These are phyloP conservation scores for Amylocystis lapponica DNA, from an alignment of 768 basidiomycete genomes.

Conservation along the genomic window DNA sequence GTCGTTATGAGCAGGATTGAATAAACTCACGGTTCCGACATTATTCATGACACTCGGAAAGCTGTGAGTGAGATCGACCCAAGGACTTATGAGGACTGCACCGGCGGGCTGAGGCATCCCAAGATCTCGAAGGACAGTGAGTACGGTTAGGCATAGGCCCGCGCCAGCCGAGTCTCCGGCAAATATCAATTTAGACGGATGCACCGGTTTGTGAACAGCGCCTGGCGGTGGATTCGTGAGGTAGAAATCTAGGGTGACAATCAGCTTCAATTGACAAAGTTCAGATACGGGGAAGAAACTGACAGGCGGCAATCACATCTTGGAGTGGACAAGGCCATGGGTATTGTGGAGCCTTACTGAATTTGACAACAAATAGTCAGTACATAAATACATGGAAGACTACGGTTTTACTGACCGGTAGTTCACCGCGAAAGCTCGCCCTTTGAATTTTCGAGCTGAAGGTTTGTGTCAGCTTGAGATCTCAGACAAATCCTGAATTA, in stretches of 20 bases:
- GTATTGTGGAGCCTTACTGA: conserved; percentile 76
- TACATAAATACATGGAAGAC: no score
- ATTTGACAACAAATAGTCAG: no score
- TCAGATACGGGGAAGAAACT: conserved; percentile 7
- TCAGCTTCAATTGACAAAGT: not conserved
- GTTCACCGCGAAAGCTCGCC: conserved; percentile 60
- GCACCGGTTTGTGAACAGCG: conserved; percentile 57
- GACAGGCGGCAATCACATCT: conserved; percentile 72
- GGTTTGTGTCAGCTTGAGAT: conserved; percentile 15
- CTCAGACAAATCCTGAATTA: conserved; percentile 1
- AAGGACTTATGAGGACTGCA: conserved; percentile 73
- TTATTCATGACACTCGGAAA: conserved; percentile 75
- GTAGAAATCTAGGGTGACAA: conserved; percentile 50
- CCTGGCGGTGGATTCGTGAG: conserved; percentile 63
- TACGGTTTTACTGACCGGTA: conserved; percentile 32
- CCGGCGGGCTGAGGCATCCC: conserved; percentile 69
- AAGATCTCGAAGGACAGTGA: conserved; percentile 65
- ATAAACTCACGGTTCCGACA: conserved; percentile 43
- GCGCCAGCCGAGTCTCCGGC: conserved; percentile 81
- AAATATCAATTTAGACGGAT: conserved; percentile 64
- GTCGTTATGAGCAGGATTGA: not conserved
- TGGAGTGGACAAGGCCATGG: conserved; percentile 77
- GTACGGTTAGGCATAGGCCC: conserved; percentile 51
- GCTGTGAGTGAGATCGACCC: conserved; percentile 82
- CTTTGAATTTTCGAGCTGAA: conserved; percentile 63